phyloP scores from a whole-genome alignment of 176 grass and related monocot species.

The Thalia dealbata region DNA sequence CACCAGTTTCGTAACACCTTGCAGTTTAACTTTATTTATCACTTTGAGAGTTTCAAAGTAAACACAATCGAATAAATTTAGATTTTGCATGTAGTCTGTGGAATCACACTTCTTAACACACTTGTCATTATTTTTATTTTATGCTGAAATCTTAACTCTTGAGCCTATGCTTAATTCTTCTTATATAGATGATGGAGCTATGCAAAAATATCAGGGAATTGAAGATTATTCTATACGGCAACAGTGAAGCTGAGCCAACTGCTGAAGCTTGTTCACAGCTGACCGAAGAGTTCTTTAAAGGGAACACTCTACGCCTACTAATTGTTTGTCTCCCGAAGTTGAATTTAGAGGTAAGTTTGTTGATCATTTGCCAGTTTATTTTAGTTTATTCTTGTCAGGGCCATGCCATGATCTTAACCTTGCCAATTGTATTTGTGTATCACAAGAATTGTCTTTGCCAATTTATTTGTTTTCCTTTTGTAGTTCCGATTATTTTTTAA shows the following conservation, averaged over 20 bases:
- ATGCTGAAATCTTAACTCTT: not conserved
- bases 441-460: not conserved
- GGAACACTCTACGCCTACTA: conserved; percentile 28
- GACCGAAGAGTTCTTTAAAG: conserved; percentile 56
- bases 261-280: conserved; percentile 35
- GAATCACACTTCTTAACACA: not conserved
- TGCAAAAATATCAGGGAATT: conserved; percentile 34
- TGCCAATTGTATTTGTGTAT: not conserved
- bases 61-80: not conserved
- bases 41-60: not conserved
- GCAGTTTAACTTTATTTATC: not conserved
- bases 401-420: not conserved
- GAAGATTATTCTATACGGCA: conserved; percentile 55
- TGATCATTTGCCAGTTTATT: not conserved
- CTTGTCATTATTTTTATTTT: not conserved
- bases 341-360: conserved; percentile 37
- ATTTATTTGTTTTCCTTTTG: not conserved
- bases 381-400: not conserved
- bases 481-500: not conserved
- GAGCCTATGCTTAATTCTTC: not conserved
- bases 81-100: not conserved
- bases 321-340: conserved; percentile 34
- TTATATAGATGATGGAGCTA: conserved; percentile 41
- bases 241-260: conserved; percentile 34
- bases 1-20: not conserved